Conservation (phyloP, 192 early-diverging fungal species). For the Jimgerdemannia flammicorona region DNA sequence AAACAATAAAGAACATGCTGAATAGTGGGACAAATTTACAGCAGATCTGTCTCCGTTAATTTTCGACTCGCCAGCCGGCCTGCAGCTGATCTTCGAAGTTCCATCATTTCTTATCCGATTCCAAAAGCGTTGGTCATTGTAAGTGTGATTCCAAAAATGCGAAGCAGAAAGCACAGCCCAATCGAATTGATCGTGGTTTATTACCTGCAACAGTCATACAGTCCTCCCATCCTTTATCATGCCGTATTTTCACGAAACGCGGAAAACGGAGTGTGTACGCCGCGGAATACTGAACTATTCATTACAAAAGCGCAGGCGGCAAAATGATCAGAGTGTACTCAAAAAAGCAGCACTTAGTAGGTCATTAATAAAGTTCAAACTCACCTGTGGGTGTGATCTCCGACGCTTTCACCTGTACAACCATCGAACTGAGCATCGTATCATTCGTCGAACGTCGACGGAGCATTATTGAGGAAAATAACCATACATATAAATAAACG, state of each 20-base stretch:
- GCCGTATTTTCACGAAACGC: conserved; percentile 59
- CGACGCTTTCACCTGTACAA: conserved; percentile 64
- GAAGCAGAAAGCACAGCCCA: neutral
- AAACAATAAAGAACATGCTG: neutral
- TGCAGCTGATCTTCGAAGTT: conserved; percentile 5
- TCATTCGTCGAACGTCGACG: neutral
- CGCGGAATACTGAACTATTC: conserved; percentile 47
- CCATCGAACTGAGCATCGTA: conserved; percentile 33
- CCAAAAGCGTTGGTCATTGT: too few species aligned
- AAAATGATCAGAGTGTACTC: neutral
- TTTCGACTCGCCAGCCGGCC: conserved; percentile 7
- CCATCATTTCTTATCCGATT: conserved; percentile 10
- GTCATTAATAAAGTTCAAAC: neutral
- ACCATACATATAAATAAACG: too few species aligned
- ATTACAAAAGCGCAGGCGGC: neutral
- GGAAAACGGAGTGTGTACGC: conserved; percentile 77
- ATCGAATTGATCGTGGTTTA: neutral
- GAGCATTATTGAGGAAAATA: too few species aligned
- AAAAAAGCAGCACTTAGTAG: neutral
- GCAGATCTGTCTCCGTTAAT: neutral
- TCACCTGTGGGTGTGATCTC: conserved; percentile 50
- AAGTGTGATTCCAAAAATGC: neutral
- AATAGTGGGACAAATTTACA: neutral
- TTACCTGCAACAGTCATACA: conserved; percentile 43
- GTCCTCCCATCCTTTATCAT: conserved; percentile 56